Evolutionary conservation across 2,329 filamentous ascomycete species (phyloP).

Genomic region (Lecanicillium sp.): DNA sequence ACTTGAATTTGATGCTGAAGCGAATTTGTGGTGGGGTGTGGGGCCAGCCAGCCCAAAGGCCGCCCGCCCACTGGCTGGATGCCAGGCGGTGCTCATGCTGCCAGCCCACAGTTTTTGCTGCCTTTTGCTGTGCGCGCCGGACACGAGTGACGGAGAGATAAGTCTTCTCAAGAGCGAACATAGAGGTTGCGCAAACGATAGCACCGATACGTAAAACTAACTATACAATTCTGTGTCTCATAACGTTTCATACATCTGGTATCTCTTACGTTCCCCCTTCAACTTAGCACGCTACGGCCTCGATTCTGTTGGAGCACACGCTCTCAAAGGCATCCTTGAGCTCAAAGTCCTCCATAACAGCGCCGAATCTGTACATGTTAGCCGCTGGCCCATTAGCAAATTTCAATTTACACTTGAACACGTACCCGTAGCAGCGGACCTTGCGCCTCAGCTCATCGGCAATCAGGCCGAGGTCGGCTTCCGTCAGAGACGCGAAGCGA

Average conservation of each 20-base stretch:
- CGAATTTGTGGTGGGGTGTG: slow-evolving; percentile 37
- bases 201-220: no score
- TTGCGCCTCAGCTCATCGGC: slow-evolving; percentile 70
- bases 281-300: slow-evolving; percentile 7
- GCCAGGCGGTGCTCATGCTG: no score
- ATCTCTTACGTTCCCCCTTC: background rate
- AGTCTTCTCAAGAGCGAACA: no score
- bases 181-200: no score
- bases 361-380: slow-evolving; percentile 44
- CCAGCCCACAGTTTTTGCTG: background rate
- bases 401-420: no score
- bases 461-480: slow-evolving; percentile 63
- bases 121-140: no score
- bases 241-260: slow-evolving; percentile 7
- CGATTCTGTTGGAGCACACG: slow-evolving; percentile 29
- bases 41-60: slow-evolving; percentile 12
- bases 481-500: slow-evolving; percentile 56
- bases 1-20: slow-evolving; percentile 15
- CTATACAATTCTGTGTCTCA: background rate
- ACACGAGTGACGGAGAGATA: no score
- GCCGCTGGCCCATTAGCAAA: slow-evolving; percentile 3
- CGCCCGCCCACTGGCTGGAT: slow-evolving; percentile 5
- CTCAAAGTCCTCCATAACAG: slow-evolving; percentile 61
- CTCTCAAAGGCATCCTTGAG: slow-evolving; percentile 70
- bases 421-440: slow-evolving; percentile 87